Conservation (phyloP, 345 rosid species). For the Euphorbia peplus region DNA sequence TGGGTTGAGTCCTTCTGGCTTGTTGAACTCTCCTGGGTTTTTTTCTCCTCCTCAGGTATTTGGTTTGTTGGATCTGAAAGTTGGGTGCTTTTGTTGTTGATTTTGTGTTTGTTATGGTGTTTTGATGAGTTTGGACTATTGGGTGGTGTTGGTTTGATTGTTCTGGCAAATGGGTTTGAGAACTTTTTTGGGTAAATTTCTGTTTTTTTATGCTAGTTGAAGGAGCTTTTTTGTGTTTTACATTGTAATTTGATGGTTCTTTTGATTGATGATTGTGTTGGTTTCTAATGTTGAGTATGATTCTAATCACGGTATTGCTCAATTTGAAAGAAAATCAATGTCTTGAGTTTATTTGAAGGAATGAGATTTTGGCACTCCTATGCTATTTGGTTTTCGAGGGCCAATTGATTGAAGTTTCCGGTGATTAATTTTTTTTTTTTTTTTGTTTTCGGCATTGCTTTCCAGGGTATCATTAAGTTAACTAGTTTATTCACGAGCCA, state of each 20-base stretch:
- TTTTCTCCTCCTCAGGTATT: conserved; percentile 74
- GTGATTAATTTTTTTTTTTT: neutral
- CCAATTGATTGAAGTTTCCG: neutral
- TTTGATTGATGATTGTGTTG: neutral
- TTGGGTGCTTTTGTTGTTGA: conserved; percentile 9
- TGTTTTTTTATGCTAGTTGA: neutral
- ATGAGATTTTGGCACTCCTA: neutral
- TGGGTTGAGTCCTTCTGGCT: conserved; percentile 90
- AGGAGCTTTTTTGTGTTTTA: too few species aligned
- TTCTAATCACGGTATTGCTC: neutral
- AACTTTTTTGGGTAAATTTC: neutral
- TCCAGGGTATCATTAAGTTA: neutral
- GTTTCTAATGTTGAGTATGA: neutral
- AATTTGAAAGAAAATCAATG: neutral
- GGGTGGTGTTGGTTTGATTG: neutral
- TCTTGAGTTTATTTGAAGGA: neutral
- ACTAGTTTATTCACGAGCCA: neutral
- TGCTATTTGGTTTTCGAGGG: neutral
- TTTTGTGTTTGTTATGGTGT: neutral
- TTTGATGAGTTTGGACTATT: neutral
- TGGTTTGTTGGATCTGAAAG: neutral
- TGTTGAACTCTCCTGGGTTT: conserved; percentile 66
- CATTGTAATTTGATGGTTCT: neutral
- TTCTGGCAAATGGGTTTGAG: neutral
- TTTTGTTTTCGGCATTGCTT: neutral